Base-by-base conservation (phyloP, 768 basidiomycete genomes). In the Hericium alpestre region DNA sequence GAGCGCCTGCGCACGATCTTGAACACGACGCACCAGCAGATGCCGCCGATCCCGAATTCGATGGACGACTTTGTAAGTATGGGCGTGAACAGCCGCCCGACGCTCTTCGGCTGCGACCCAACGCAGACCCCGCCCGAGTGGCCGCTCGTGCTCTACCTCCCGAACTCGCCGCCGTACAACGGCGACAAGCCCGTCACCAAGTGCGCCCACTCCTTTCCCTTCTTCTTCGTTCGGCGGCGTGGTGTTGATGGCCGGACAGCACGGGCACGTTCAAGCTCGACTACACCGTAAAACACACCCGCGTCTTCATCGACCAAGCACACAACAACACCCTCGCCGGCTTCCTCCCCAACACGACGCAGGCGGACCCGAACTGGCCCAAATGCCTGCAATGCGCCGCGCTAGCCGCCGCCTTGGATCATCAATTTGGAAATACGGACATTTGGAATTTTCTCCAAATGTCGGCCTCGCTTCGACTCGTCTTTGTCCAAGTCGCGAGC, bases 41-140 rank as follows among this genome's bases (percentile, higher is more conserved):
- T 87, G 65, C 86, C 86, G 2, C 82, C 83, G 3, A 78, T 86
- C 38, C 86, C 86, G 15, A 63, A 70, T 6, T 75, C 72, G 9
- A 63, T 73, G 0, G 73, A 73, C 3, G 74, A 74, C 12, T 89
- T 87, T 67, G 65, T 84, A 38, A 66, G 70, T 1, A 77, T 77
- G 4, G 85, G 86, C 38, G 75, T 88, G 1, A 87, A 83, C 64
- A 71, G 70, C 48, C 79, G 84, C 25, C 80, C 87, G 2, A 86
- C 86, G 0, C 90, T 92, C 72, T 91, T 90, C 70, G 90, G 90
- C 3, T 91, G 90, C 65, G 71, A 85, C 63, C 78, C 82, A 15
- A 65, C 55, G 3, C 66, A 76, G 49, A 67, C 25, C 4, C 76
- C 82, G 13, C 69, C 79, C 1, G 78, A 80, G 56, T 86, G 76